Conservation (phyloP, 352 stramenopile genomes). For the Globisporangium uncinulatum region DNA sequence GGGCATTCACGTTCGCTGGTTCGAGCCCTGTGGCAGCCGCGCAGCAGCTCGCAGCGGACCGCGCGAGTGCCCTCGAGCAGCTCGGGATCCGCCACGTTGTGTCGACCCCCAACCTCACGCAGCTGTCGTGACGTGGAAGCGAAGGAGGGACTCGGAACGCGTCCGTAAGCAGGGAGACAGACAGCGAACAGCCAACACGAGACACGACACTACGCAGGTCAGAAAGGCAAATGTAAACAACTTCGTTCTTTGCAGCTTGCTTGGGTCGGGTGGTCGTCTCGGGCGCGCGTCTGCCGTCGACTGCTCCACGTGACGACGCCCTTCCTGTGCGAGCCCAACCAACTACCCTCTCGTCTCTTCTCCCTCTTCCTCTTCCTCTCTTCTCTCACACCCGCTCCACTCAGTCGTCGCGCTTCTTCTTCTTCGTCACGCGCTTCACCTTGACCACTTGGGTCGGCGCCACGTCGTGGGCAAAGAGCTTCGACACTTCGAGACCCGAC, state of each 20-base stretch:
- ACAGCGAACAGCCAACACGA: no score
- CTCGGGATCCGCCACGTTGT: conserved; percentile 53
- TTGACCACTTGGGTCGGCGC: conserved; percentile 76
- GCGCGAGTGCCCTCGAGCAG: conserved; percentile 13
- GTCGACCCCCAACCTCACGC: conserved; percentile 49
- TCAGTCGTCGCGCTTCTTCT: conserved; percentile 87
- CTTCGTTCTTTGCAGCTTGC: conserved; percentile 15
- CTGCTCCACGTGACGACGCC: no score
- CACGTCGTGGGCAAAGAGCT: conserved; percentile 85
- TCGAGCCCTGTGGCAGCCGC: conserved; percentile 12
- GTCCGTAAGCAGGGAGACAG: no score
- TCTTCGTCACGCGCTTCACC: conserved; percentile 85
- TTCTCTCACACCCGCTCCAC: background rate
- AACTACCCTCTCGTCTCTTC: background rate
- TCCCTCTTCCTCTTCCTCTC: no score
- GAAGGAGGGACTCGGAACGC: no score
- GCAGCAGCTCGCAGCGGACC: conserved; percentile 21
- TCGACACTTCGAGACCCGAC: conserved; percentile 82
- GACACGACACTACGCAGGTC: no score
- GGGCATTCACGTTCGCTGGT: conserved; percentile 9
- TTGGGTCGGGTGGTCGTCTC: background rate
- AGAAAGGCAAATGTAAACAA: conserved; percentile 14
- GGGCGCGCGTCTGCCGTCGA: no score
- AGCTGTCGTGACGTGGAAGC: conserved; percentile 17
- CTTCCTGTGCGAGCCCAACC: background rate